Conservation (phyloP, 2,329 filamentous ascomycete species). For the Xylogone sp. region DNA sequence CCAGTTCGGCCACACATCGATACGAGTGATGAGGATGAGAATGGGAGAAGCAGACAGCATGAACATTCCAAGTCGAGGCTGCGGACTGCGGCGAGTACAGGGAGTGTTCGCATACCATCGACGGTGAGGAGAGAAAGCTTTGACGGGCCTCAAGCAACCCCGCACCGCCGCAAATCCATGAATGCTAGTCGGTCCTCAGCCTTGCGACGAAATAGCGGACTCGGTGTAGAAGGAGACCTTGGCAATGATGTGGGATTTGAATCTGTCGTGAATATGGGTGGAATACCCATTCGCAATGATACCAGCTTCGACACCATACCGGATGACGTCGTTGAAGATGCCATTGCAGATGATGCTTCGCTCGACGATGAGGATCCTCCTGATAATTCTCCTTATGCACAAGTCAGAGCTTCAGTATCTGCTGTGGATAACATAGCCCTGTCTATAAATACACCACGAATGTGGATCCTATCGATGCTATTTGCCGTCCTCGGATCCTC, state of each 20-base stretch:
- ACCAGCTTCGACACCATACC: conserved; percentile 9
- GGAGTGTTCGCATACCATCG: conserved; percentile 1
- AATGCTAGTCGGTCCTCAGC: conserved; percentile 1
- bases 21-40: conserved; percentile 29
- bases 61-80: conserved; percentile 20
- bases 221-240: conserved; percentile 11
- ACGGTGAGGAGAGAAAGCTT: conserved; percentile 6
- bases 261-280: conserved; percentile 13
- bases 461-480: conserved; percentile 78
- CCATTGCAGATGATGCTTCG: conserved; percentile 25
- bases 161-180: conserved; percentile 9
- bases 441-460: conserved; percentile 84
- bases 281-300: conserved; percentile 18
- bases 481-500: conserved; percentile 80
- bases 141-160: conserved; percentile 2
- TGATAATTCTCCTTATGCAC: conserved; percentile 73
- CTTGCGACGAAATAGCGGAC: not conserved
- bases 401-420: conserved; percentile 76
- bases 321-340: conserved; percentile 32
- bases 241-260: conserved; percentile 19
- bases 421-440: conserved; percentile 70
- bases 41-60: conserved; percentile 13
- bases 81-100: conserved; percentile 20
- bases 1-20: conserved; percentile 39
- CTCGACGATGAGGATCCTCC: conserved; percentile 47